Percentiles rank a stretch among this genome's conserved stretches.
Conservation (phyloP, 2,329 filamentous ascomycete species). For the Aspergillus pseudoviridinutans region DNA sequence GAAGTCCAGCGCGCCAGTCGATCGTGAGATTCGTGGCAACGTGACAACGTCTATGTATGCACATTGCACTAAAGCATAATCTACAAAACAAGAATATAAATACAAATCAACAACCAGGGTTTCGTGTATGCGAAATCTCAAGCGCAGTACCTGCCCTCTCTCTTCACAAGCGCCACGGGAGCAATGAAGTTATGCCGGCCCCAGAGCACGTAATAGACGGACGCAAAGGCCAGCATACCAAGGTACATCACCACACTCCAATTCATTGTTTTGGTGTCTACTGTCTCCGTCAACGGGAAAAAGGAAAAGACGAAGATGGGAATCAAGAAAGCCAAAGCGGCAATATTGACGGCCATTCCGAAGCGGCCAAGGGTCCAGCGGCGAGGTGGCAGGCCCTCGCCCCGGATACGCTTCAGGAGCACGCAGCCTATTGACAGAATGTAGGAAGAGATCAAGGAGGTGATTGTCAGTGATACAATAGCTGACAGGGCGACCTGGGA, state of each 20-base stretch:
- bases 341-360: slow-evolving; percentile 43
- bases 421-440: slow-evolving; percentile 47
- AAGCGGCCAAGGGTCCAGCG: slow-evolving; percentile 45
- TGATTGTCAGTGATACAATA: slow-evolving; percentile 42
- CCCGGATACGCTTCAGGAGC: slow-evolving; percentile 40
- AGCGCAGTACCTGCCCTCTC: slow-evolving; percentile 11
- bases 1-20: not conserved
- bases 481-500: slow-evolving; percentile 44
- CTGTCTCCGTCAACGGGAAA: slow-evolving; percentile 37
- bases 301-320: slow-evolving; percentile 43
- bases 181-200: slow-evolving; percentile 41
- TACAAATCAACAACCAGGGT: not conserved
- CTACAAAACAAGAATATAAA: not conserved
- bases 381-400: slow-evolving; percentile 40
- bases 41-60: not conserved
- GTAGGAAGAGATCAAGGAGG: slow-evolving; percentile 41
- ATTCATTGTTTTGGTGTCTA: slow-evolving; percentile 42
- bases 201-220: slow-evolving; percentile 40
- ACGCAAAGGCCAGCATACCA: slow-evolving; percentile 41
- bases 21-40: too few relatives aligned
- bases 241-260: slow-evolving; percentile 47
- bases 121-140: not conserved
- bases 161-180: slow-evolving; percentile 35
- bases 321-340: slow-evolving; percentile 37
- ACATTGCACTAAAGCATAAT: not conserved